Conservation (phyloP, 768 basidiomycete species). For the Macrolepiota albuminosa region DNA sequence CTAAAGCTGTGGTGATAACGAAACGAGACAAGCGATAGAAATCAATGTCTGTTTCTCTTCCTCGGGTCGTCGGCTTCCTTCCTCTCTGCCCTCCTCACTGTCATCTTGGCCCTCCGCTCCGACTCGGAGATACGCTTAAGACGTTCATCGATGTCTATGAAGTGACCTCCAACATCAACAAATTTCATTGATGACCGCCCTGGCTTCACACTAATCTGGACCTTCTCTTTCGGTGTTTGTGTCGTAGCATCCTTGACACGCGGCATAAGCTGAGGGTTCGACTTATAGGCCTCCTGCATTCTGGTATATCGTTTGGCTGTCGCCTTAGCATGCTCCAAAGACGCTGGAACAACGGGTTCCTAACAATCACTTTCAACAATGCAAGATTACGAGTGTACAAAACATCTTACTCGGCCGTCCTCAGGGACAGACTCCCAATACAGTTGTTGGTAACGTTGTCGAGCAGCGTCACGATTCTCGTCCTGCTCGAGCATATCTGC, state of each 20-base stretch:
- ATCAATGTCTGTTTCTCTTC: neutral
- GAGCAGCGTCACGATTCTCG: conserved; percentile 49
- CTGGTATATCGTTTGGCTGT: conserved; percentile 31
- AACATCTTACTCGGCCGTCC: conserved; percentile 47
- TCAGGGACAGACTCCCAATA: conserved; percentile 82
- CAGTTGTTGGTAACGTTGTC: conserved; percentile 61
- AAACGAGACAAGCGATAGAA: neutral
- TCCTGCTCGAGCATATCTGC: conserved; percentile 60
- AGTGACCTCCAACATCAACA: conserved; percentile 70
- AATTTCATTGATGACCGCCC: conserved; percentile 60
- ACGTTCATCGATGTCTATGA: conserved; percentile 53
- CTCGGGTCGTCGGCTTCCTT: neutral
- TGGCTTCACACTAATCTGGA: conserved; percentile 32
- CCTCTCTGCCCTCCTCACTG: conserved; percentile 22
- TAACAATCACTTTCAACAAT: conserved; percentile 21
- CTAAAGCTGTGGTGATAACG: neutral
- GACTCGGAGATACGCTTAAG: conserved; percentile 44
- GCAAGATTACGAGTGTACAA: conserved; percentile 4
- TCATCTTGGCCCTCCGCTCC: conserved; percentile 38
- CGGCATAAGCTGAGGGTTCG: conserved; percentile 34
- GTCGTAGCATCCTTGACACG: conserved; percentile 32
- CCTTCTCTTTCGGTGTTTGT: conserved; percentile 29
- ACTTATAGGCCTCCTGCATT: conserved; percentile 30
- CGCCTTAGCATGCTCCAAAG: conserved; percentile 44
- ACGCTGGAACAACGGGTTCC: conserved; percentile 60